Base-by-base conservation (phyloP, 2,329 filamentous ascomycete genomes). In the Talaromyces albobiverticillius region DNA sequence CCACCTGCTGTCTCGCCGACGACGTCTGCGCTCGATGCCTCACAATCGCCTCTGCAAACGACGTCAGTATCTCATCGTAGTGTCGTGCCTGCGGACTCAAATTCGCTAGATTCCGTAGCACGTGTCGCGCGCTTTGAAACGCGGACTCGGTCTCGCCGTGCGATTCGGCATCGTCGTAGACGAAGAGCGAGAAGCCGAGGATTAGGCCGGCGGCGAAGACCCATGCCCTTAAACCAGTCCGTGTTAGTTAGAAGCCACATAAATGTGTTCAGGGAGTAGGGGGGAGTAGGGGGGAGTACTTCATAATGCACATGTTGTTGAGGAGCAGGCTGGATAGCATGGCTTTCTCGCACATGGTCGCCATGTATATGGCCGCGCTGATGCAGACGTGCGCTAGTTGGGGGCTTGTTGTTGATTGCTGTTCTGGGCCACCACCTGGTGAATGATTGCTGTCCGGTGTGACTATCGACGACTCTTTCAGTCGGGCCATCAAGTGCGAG, bases 251-350 rank as follows among this genome's bases (percentile, higher is more conserved):
- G n/a, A n/a, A n/a, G n/a, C n/a, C n/a, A n/a, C n/a, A n/a, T n/a
- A n/a, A n/a, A n/a, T 3, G 42, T 13, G 25, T 3, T 22, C 10
- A 23, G n/a, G 13, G 38, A 32, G 25, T 36, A 10, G 14, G 45
- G 7, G 6, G 22, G 8, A 0, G 25, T 4, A 38, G 16, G 36
- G 36, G 10, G 16, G 13, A 20, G 66, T 65, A 82, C 81, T 84
- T 84, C 52, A 84, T 67, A 4, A 84, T 77, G 36, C 79, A 81
- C 81, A 84, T 82, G 52, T 83, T 83, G 8, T 73, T 75, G 11
- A 80, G 67, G 0, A 83, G 62, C 0, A 79, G 48, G 0, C 70
- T 67, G 2, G 2, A 76, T 71, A 8, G 72, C 72, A 10, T 76
- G 66, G 1, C 79, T 75, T 51, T 82, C 76, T 18, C 73, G 61